Evolutionary conservation across 192 early-diverging fungal species (phyloP), one percentile per base, ranked within the genome.

Genomic region (Coemansia sp.): DNA sequence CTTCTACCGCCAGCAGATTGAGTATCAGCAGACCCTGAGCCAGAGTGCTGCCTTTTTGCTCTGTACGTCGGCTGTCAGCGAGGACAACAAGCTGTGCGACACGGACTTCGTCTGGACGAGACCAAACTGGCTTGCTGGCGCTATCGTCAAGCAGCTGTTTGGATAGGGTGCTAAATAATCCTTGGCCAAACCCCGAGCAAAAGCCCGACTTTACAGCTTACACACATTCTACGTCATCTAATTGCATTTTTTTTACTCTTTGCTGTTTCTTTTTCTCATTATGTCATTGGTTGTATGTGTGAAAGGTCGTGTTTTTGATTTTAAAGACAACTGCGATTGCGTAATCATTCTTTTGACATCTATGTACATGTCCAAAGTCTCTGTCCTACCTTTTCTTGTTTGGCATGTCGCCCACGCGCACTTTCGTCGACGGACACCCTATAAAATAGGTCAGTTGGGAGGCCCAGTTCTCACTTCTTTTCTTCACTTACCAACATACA

Each of bases 21-120:
- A 78, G 77, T 83, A 83, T 60, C 77, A 83, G 76, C 81, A 83
- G 64, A 83, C 81, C 33, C 64, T 83, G 36, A 83, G 76, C 56
- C 75, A 79, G 70, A 83, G 79, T 46, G 81, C 77, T 16, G 76
- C 74, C 11, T 63, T 83, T 24, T 68, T 83, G 33, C 56, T 78
- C n/a, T 83, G 81, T 45, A 60, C 73, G 2, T 59, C 59, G 16
- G 16, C 63, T 2, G 74, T 79, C 1, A 11, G 11, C 0, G 81
- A 83, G 66, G 81, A 83, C 31, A 41, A 72, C 54, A 17, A 37
- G 36, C 33, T 54, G 5, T 83, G 81, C 41, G 73, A 78, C 37
- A 37, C 34, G 10, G 81, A 73, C n/a, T 83, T 83, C 61, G 81
- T 83, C 24, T 83, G 81, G 81, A 63, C 70, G 10, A 33, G 81